These are phyloP conservation scores for Pseudogymnoascus sp. DNA, from an alignment of 2,329 filamentous ascomycete genomes.

Conservation along the genomic window DNA sequence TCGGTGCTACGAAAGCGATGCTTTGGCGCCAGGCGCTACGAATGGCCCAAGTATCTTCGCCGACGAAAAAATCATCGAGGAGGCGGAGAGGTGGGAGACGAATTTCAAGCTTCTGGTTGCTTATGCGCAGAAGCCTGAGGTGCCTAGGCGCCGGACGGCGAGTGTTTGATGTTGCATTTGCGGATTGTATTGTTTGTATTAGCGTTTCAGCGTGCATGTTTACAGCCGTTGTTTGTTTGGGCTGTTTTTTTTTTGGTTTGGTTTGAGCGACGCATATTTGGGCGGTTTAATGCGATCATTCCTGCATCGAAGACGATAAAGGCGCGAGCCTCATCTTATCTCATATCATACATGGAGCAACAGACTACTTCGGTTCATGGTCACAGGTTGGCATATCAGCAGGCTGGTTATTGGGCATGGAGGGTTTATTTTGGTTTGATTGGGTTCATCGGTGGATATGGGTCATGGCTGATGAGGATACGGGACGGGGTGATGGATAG, in stretches of 20 bases:
- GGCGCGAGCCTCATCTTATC: constrained; percentile 9
- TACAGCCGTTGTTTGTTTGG: neutral
- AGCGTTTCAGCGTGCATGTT: neutral
- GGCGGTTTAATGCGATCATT: neutral
- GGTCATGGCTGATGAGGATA: neutral
- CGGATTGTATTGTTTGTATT: neutral
- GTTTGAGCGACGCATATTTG: constrained; percentile 2
- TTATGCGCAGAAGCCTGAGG: constrained; percentile 46
- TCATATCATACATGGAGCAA: constrained; percentile 1
- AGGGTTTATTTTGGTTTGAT: neutral
- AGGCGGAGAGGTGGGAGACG: constrained; percentile 81
- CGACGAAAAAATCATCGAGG: constrained; percentile 65
- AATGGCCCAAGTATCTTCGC: constrained; percentile 64
- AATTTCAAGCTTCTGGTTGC: constrained; percentile 88
- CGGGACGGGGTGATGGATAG: neutral
- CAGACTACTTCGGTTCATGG: neutral
- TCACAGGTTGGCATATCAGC: constrained; percentile 6
- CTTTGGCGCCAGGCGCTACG: constrained; percentile 41
- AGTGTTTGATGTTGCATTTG: constrained; percentile 20
- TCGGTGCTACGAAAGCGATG: constrained; percentile 74
- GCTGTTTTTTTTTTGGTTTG: neutral
- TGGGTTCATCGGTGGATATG: neutral
- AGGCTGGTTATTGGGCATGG: neutral
- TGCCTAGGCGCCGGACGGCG: constrained; percentile 21
- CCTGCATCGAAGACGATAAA: constrained; percentile 8